Conservation (phyloP, 2,329 filamentous ascomycete genomes). For the Aspergillus sp. region DNA sequence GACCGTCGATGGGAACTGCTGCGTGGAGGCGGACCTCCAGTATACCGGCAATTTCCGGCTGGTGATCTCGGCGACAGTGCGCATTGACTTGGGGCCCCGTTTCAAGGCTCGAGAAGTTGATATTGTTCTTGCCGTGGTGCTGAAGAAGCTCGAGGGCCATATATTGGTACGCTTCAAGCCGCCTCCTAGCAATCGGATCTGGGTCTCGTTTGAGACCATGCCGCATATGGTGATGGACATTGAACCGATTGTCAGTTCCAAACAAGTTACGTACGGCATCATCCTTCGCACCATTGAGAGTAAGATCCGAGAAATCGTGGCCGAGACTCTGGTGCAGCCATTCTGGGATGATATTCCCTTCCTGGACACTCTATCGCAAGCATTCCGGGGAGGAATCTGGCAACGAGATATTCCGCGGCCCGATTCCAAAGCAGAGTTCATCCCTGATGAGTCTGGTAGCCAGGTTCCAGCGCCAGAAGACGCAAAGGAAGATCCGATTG, state of each 20-base stretch:
- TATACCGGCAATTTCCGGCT: slow-evolving; percentile 85
- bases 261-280: slow-evolving; percentile 89
- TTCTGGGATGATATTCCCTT: slow-evolving; percentile 98
- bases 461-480: slow-evolving; percentile 13
- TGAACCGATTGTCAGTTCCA: slow-evolving; percentile 87
- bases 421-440: slow-evolving; percentile 26
- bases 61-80: slow-evolving; percentile 84
- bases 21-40: slow-evolving; percentile 74
- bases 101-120: slow-evolving; percentile 90
- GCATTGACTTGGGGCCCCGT: slow-evolving; percentile 76
- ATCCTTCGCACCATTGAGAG: slow-evolving; percentile 91
- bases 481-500: slow-evolving; percentile 13
- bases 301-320: slow-evolving; percentile 85
- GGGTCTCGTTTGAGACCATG: slow-evolving; percentile 89
- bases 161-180: slow-evolving; percentile 81
- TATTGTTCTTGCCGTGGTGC: slow-evolving; percentile 71
- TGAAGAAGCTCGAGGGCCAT: slow-evolving; percentile 80
- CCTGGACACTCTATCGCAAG: slow-evolving; percentile 66
- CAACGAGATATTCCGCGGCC: slow-evolving; percentile 37
- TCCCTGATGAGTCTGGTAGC: slow-evolving; percentile 26
- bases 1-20: slow-evolving; percentile 82
- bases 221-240: slow-evolving; percentile 91
- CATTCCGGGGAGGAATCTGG: slow-evolving; percentile 80
- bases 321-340: slow-evolving; percentile 80
- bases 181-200: slow-evolving; percentile 89